Evolutionary conservation across 163 green algal species (phyloP).

Genomic region (Scenedesmus sp.): DNA sequence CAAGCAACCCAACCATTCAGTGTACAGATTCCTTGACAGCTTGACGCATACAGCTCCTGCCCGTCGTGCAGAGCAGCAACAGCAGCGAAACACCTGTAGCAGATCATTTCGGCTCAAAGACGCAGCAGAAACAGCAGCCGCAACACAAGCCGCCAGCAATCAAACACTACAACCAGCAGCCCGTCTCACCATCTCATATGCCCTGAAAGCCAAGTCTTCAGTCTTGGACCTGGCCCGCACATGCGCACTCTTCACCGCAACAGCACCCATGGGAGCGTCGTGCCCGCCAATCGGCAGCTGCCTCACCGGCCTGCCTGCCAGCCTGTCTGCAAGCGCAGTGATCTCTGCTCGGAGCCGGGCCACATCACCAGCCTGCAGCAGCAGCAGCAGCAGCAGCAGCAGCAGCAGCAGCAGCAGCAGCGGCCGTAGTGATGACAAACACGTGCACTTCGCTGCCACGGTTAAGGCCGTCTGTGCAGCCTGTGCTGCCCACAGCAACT

Average conservation of each 20-base stretch:
- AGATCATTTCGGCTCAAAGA: background rate
- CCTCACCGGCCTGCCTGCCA: slow-evolving; percentile 21
- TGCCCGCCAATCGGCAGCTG: background rate
- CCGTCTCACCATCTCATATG: slow-evolving; percentile 37
- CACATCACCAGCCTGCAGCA: slow-evolving; percentile 22
- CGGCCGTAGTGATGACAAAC: too few relatives aligned
- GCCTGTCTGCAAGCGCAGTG: slow-evolving; percentile 25
- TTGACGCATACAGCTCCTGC: too few relatives aligned
- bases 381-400: slow-evolving; percentile 22
- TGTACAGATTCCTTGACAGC: too few relatives aligned
- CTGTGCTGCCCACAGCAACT: background rate
- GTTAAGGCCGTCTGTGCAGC: background rate
- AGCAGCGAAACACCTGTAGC: background rate
- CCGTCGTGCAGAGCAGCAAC: too few relatives aligned
- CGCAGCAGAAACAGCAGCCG: too few relatives aligned
- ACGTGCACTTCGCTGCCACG: background rate
- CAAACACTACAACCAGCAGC: background rate
- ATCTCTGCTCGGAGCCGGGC: slow-evolving; percentile 26
- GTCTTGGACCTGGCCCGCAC: background rate
- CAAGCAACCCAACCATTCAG: too few relatives aligned
- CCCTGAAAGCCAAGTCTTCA: slow-evolving; percentile 19
- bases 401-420: background rate
- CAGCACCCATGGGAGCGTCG: background rate
- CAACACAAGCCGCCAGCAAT: background rate
- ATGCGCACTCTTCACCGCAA: slow-evolving; percentile 1